Evolutionary conservation across 768 basidiomycete species (phyloP), one percentile per base, ranked within the genome.

Genomic region (Suillus fuscotomentosus): DNA sequence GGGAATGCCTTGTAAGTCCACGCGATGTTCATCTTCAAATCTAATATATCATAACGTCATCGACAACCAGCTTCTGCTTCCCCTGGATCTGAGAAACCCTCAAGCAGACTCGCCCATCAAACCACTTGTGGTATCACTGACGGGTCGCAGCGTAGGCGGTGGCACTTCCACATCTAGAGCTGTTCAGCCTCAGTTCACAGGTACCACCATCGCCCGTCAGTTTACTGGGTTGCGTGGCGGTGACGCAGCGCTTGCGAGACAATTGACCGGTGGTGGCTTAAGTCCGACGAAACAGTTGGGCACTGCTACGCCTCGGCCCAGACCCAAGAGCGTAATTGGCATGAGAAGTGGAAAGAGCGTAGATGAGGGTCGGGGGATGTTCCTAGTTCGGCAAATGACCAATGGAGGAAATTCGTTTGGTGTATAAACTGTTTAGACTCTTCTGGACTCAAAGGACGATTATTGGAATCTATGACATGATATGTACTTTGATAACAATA

Each of bases 251-350:
- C 66, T 82, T 43, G 67, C 78, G 63, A 78, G 84, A 67, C 89
- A 91, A 69, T 73, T 90, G 67, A 90, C 89, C 0, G 89, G 90
- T 15, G 88, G 88, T 5, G 84, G 87, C 3, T 67, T 86, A 66
- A 89, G 86, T 69, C 90, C 92, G 14, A 91, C 89, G 41, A 93
- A 92, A 72, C 86, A 88, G 68, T 64, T 88, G 60, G 83, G 82
- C 42, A 77, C 78, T 13, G 70, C 62, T 1, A 73, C 70, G 17
- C 72, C 77, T 22, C 80, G 86, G 50, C 86, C 90, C 10, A 78
- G 92, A 62, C 92, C 92, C 13, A 92, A 89, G 81, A 92, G 90
- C 70, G 88, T 91, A 31, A 86, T 89, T 63, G 90, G 90, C 15
- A 86, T 89, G 75, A 81, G 90, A 68, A 82, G 78, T 63, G 82